Percentiles rank a stretch among this genome's conserved stretches.
Conservation (phyloP, 139 green algal genomes). For the Eudorina sp. region DNA sequence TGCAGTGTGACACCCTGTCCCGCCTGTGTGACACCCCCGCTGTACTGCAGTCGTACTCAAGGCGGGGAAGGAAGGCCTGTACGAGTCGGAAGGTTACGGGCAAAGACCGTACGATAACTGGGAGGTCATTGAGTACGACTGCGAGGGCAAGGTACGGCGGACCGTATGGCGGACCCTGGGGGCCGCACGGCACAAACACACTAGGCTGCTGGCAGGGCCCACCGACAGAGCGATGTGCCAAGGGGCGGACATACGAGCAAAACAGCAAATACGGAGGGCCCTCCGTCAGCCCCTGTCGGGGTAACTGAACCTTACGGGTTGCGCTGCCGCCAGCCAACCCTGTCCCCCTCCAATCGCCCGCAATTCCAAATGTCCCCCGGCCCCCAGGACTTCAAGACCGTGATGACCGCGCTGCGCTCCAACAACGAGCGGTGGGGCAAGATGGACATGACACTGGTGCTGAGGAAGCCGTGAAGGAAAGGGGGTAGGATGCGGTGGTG, state of each 20-base stretch:
- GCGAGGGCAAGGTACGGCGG: constrained; percentile 54
- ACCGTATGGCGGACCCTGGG: background rate
- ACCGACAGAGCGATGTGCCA: too few species aligned
- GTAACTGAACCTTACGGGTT: too few species aligned
- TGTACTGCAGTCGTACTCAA: constrained; percentile 69
- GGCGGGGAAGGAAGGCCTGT: constrained; percentile 71
- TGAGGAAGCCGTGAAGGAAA: constrained; percentile 38
- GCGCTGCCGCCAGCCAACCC: background rate
- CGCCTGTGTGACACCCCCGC: background rate
- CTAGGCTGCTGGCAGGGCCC: too few species aligned
- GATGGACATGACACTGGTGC: constrained; percentile 59
- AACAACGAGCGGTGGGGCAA: constrained; percentile 79
- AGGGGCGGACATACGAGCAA: too few species aligned
- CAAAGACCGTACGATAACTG: constrained; percentile 75
- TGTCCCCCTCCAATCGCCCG: background rate
- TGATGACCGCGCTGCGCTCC: constrained; percentile 69
- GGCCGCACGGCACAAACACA: too few species aligned
- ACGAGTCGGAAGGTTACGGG: constrained; percentile 70
- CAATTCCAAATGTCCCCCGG: background rate
- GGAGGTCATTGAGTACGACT: constrained; percentile 67
- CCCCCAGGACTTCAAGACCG: constrained; percentile 72
- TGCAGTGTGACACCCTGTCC: too few species aligned
- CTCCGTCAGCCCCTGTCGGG: too few species aligned
- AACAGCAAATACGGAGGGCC: too few species aligned
- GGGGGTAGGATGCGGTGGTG: background rate